phyloP scores from a whole-genome alignment of 805 yeast species.

The Candida ascalaphidarum region DNA sequence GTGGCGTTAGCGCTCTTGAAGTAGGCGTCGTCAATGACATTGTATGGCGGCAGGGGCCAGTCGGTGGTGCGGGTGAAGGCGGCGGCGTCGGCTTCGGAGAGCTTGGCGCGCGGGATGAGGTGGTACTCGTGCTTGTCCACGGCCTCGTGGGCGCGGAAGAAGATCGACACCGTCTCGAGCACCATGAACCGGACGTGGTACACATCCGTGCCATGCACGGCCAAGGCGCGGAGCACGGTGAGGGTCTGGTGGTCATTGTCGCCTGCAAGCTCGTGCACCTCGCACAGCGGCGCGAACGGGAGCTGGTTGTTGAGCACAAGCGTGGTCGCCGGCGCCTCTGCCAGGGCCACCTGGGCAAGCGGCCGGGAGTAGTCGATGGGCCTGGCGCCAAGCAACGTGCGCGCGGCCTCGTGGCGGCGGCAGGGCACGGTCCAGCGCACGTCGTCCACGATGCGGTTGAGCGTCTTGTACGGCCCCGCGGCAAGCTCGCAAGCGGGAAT shows the following conservation, averaged over 20 bases:
- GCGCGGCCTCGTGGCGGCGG: neutral
- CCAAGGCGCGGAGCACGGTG: conserved; percentile 22
- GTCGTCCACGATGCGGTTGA: conserved; percentile 63
- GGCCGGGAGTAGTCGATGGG: conserved; percentile 29
- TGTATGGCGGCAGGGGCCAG: conserved; percentile 2
- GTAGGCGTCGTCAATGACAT: conserved; percentile 25
- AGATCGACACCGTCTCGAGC: conserved; percentile 10
- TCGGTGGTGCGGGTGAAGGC: conserved; percentile 11
- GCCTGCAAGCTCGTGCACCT: conserved; percentile 9
- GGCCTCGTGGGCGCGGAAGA: too few species aligned
- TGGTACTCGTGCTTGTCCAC: conserved; percentile 31
- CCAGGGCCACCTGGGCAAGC: conserved; percentile 8
- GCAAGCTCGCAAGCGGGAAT: conserved; percentile 6
- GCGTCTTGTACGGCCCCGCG: conserved; percentile 44
- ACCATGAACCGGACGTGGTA: conserved; percentile 23
- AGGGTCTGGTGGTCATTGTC: conserved; percentile 11
- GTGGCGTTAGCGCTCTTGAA: conserved; percentile 17
- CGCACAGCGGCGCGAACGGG: conserved; percentile 23
- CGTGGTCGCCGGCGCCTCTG: conserved; percentile 6
- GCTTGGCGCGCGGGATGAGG: conserved; percentile 11
- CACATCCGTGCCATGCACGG: conserved; percentile 9
- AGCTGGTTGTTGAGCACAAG: conserved; percentile 28
- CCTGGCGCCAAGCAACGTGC: conserved; percentile 16
- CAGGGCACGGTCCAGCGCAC: conserved; percentile 20
- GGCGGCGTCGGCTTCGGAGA: conserved; percentile 21